Base-by-base conservation (phyloP, 257 asterid genomes). In the Eucommia ulmoides region DNA sequence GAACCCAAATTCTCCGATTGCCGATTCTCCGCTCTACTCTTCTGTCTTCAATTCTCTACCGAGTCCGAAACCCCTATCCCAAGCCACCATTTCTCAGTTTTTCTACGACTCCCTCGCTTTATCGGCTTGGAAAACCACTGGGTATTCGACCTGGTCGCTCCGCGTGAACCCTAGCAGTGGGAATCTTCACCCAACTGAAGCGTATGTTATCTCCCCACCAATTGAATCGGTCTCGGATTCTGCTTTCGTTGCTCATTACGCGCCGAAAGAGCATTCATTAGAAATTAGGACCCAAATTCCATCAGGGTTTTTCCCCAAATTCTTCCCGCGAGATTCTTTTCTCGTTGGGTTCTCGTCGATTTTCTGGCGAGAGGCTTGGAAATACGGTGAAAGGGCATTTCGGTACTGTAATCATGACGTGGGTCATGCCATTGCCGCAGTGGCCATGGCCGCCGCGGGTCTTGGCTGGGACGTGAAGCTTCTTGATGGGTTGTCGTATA, bases 151-250 rank as follows among this genome's bases (percentile, higher is more conserved):
- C 19, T 84, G 97, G 97, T 76, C 97, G 23, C 79, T 89, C 23
- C 91, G 97, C 25, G 96, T 89, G n/a, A 89, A 89, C 62, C 97
- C 97, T 33, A 84, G 96, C 75, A 89, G 96, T 55, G 97, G 97
- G 0, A 89, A 84, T 65, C 69, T 89, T 16, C 97, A 89, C 55
- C 97, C 97, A 1, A 89, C 94, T 8, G 97, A 89, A 56, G 84
- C 93, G 0, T 89, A 85, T 51, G 50, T 89, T 58, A 78, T 84
- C 46, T 62, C 81, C 19, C 96, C 91, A 0, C 71, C 83, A 8
- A 16, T 85, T 0, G 74, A 76, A 58, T 67, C 84, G 10, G 58
- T 89, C 12, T 66, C 64, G 16, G 66, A 76, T 1, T 62, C 65
- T 49, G 10, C 80, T 2, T 89, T 84, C 54, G 79, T 80, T 20